These are phyloP conservation scores for Penicillium odoratum DNA, from an alignment of 495 filamentous ascomycete genomes.

Conservation along the genomic window DNA sequence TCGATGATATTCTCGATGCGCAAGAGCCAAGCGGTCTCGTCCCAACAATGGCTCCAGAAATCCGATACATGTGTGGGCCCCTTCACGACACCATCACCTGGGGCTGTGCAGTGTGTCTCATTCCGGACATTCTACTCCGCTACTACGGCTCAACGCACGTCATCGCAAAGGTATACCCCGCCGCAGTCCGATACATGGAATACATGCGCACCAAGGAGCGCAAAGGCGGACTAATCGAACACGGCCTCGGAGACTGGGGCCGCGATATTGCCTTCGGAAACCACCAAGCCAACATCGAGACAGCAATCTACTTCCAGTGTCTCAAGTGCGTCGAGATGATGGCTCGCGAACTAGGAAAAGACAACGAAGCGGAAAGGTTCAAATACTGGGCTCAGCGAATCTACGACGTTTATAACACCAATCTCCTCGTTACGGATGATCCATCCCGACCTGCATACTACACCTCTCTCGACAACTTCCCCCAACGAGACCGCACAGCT, in stretches of 20 bases:
- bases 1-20: conserved; percentile 31
- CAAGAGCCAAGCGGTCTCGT: conserved; percentile 30
- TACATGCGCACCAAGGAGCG: conserved; percentile 31
- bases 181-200: conserved; percentile 31
- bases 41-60: conserved; percentile 33
- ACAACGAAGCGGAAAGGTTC: conserved; percentile 20
- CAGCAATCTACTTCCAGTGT: conserved; percentile 32
- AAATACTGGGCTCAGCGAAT: conserved; percentile 23
- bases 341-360: conserved; percentile 25
- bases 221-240: conserved; percentile 28
- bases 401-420: conserved; percentile 23
- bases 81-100: conserved; percentile 34
- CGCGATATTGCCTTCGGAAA: conserved; percentile 33
- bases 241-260: conserved; percentile 33
- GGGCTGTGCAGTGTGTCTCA: conserved; percentile 29
- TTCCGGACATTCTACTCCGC: conserved; percentile 25
- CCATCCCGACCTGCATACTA: conserved; percentile 20
- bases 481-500: conserved; percentile 22
- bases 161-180: conserved; percentile 22
- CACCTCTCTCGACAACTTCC: conserved; percentile 28
- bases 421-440: conserved; percentile 28
- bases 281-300: conserved; percentile 34
- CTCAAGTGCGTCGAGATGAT: conserved; percentile 29
- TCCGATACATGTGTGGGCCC: conserved; percentile 34
- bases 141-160: conserved; percentile 31